Base-by-base conservation (phyloP, 2,329 filamentous ascomycete genomes). In the Xylariaceae sp. region DNA sequence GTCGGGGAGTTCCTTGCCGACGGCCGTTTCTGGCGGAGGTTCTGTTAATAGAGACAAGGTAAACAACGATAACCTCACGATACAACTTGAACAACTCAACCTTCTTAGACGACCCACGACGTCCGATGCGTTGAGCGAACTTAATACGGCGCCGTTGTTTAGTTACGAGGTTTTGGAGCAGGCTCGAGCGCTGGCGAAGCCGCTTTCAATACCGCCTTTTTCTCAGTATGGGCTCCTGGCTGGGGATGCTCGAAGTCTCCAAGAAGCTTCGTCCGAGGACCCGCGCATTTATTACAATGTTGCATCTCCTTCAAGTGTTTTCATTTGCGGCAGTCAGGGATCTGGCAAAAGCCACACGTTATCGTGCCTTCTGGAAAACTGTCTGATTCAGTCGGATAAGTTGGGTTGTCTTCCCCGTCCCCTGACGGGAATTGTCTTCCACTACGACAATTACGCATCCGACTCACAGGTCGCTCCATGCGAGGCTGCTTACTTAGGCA, bases 261-360 rank as follows among this genome's bases (percentile, higher is more conserved):
- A 39, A 7, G 10, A 19, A 4, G 15, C 9, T 15, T 47, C 51
- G 15, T 16, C 34, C 1, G 21, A 52, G 1, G 69, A 72, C 16
- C 63, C 67, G 1, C 64, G 75, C 0, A 48, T 78, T 0, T 76
- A 74, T 40, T 74, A 75, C 64, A 79, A 80, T 48, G 69, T 78
- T 2, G 61, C 74, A 0, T 67, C 71, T 0, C 84, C 83, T 0
- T 81, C 78, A 0, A 85, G 81, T 15, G 72, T 75, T 3, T 86
- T 86, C 67, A 80, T 86, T 30, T 86, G 83, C 51, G 83, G 83
- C 1, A 81, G 79, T 18, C 83, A 86, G 55, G 83, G 83, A 1
- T 83, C 79, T 0, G 84, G 84, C 0, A 86, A 86, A 63, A 83
- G 80, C 43, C 82, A 86, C 55, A 83, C 80, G 0, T 70, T 85